These are phyloP conservation scores for Pythium grandisporangium DNA, from an alignment of 352 stramenopile species.

Conservation along the genomic window DNA sequence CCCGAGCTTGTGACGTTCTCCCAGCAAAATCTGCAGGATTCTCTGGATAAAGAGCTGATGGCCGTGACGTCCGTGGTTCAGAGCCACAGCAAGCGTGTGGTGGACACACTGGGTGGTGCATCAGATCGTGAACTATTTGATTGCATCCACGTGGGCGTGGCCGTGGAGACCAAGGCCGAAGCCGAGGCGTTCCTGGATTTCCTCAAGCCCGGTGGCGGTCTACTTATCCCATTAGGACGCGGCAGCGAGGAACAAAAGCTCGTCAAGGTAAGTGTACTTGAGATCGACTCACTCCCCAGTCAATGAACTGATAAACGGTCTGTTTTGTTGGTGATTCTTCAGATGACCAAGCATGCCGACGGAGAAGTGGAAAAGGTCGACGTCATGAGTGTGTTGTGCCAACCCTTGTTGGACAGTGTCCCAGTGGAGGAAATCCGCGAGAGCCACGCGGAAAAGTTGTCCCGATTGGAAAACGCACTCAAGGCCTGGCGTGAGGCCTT, in stretches of 20 bases:
- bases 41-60: slow-evolving; percentile 26
- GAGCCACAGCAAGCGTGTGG: slow-evolving; percentile 32
- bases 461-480: slow-evolving; percentile 46
- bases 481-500: slow-evolving; percentile 62
- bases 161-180: slow-evolving; percentile 65
- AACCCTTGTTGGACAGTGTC: slow-evolving; percentile 59
- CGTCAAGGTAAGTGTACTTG: slow-evolving; percentile 39
- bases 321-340: no score
- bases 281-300: no score
- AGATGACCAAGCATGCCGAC: slow-evolving; percentile 62
- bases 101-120: slow-evolving; percentile 22
- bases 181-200: slow-evolving; percentile 58
- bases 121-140: slow-evolving; percentile 30
- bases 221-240: slow-evolving; percentile 59
- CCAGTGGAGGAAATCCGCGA: slow-evolving; percentile 38
- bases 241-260: slow-evolving; percentile 65
- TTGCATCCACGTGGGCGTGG: slow-evolving; percentile 75
- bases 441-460: slow-evolving; percentile 45
- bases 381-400: slow-evolving; percentile 81
- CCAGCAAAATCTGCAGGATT: slow-evolving; percentile 40
- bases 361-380: slow-evolving; percentile 53
- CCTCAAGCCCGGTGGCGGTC: slow-evolving; percentile 54
- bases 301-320: no score
- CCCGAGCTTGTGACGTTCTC: slow-evolving; percentile 64
- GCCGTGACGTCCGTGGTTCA: slow-evolving; percentile 30